phyloP scores from a whole-genome alignment of 2,329 filamentous ascomycete genomes.

The Nothomitra cinnamomea region DNA sequence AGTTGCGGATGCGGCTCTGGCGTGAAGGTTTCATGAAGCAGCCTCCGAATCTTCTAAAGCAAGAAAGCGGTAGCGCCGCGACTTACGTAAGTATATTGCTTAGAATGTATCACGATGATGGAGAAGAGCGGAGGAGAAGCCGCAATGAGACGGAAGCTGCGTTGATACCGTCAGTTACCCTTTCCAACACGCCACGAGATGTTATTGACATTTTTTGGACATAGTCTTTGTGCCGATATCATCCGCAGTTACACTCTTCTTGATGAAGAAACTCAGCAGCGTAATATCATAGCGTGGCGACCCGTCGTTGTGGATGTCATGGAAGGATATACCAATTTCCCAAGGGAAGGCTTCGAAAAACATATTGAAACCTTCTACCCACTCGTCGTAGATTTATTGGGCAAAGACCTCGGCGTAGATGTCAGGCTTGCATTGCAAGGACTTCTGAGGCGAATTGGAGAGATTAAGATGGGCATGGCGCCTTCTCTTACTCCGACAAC shows the following conservation, averaged over 20 bases:
- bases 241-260: conserved; percentile 69
- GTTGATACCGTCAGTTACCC: conserved; percentile 50
- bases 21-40: conserved; percentile 99
- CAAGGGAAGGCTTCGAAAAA: conserved; percentile 58
- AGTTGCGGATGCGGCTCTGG: conserved; percentile 86
- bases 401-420: conserved; percentile 65
- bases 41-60: conserved; percentile 90
- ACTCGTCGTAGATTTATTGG: conserved; percentile 63
- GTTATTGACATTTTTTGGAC: not conserved
- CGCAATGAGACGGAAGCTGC: conserved; percentile 76
- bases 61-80: conserved; percentile 80
- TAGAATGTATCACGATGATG: conserved; percentile 88
- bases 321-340: conserved; percentile 80
- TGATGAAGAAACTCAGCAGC: conserved; percentile 90
- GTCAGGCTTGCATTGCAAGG: conserved; percentile 61
- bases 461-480: conserved; percentile 41
- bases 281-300: conserved; percentile 93
- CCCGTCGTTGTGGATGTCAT: conserved; percentile 94
- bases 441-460: conserved; percentile 67
- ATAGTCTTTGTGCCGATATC: conserved; percentile 74
- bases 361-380: conserved; percentile 78
- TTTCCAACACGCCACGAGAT: not conserved
- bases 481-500: conserved; percentile 17
- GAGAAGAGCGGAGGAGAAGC: conserved; percentile 62
- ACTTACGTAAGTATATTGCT: conserved; percentile 95